Evolutionary conservation across 2,329 filamentous ascomycete species (phyloP), one percentile per base, ranked within the genome.

Genomic region (Talaromyces sp.): DNA sequence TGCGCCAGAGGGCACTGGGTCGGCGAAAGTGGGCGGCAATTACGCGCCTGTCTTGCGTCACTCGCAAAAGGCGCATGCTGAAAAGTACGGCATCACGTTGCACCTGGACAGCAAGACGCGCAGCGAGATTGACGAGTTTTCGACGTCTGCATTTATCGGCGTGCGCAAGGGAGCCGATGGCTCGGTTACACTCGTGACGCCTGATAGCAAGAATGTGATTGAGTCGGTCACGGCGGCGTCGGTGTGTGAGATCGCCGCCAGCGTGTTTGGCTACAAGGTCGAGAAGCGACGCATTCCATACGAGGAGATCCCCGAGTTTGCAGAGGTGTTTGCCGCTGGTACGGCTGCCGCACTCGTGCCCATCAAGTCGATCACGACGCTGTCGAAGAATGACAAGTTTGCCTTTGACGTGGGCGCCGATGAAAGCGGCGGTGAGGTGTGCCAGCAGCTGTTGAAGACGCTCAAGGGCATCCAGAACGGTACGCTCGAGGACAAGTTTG

Each of bases 1-100:
- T 0, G 94, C 94, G n/a, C 94, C 95, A 0, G 87, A 92, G 69
- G 94, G 94, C 0, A 96, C 91, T 0, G 94, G 94, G 0, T 88
- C 87, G 65, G 94, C 92, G n/a, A 98, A 98, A 79, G 85, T 98
- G 3, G 94, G 95, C 30, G 95, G 94, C 14, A 98, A 98, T 79
- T 98, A 98, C 73, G 94, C 93, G 9, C 94, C 94, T 2, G 94
- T 98, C 5, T 78, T 98, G 70, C 83, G 90, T 61, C 92, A 91
- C 83, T 96, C 91, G 72, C 92, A 96, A 69, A 88, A 85, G 71
- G 94, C 95, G 0, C 82, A 89, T 62, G 79, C 82, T 18, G 85
- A 91, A 63, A 94, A 94, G 34, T 98, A 85, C 72, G 93, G 91
- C n/a, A 98, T 98, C 71, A 98, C 94, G 1, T 82, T 98, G 70